Base-by-base conservation (phyloP, 805 yeast species). In the Ogataea saltuana region DNA sequence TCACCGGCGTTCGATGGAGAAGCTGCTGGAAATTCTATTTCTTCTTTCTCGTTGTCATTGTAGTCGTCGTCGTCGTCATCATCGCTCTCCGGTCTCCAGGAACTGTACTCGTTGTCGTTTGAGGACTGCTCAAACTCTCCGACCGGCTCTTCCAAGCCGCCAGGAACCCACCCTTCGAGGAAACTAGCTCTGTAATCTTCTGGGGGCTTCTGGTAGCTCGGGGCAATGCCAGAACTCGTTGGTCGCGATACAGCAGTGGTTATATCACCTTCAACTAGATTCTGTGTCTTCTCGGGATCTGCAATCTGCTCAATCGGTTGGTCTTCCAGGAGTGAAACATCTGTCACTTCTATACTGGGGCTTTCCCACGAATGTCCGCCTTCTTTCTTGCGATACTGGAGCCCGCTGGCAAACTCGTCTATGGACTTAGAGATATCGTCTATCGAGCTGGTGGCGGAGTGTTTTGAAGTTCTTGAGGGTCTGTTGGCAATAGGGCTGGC, bases 401-500 rank as follows among this genome's bases (percentile, higher is more conserved):
- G 34, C 13, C 35, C 45, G n/a, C 9, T 44, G 7, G 55, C 52
- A 48, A 48, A 46, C 26, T 44, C 46, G 31, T 51, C 55, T 6
- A 51, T 33, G 15, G 51, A 49, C 19, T 44, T 46, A 12, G 48
- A 36, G 16, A 51, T 42, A 22, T 51, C 52, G 13, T 48, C 51
- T 10, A 51, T 40, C 8, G 53, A 51, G 33, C 38, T 34, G 6
- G 35, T 20, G 6, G 35, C n/a, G n/a, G n/a, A n/a, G n/a, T n/a
- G n/a, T n/a, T n/a, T n/a, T n/a, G n/a, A n/a, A n/a, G n/a, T n/a
- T n/a, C n/a, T n/a, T n/a, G n/a, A n/a, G n/a, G n/a, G n/a, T n/a
- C n/a, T n/a, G n/a, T n/a, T n/a, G n/a, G n/a, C n/a, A n/a, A n/a
- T n/a, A n/a, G n/a, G n/a, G n/a, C n/a, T n/a, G n/a, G n/a, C n/a